These are phyloP conservation scores for Polygonum maritimum DNA, from an alignment of 148 eudicot genomes.

Conservation along the genomic window DNA sequence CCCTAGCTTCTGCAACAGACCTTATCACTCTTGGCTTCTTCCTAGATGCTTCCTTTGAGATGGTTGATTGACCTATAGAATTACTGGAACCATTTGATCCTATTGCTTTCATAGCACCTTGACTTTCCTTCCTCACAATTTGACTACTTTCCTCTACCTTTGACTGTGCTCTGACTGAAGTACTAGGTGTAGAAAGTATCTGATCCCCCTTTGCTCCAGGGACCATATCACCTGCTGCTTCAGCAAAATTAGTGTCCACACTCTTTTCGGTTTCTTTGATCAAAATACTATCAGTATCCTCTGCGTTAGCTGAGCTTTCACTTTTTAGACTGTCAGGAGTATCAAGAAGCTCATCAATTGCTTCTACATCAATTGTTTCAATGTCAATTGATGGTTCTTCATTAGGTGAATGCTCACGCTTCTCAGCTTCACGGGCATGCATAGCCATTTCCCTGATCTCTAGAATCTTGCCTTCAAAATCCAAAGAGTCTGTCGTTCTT, in stretches of 20 bases:
- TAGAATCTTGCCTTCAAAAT: slow-evolving; percentile 28
- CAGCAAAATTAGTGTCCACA: not conserved
- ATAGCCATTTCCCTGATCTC: slow-evolving; percentile 58
- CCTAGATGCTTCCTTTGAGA: slow-evolving; percentile 21
- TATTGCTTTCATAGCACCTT: slow-evolving; percentile 1
- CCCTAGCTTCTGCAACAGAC: slow-evolving; percentile 79
- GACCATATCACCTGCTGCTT: slow-evolving; percentile 7
- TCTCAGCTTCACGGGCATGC: slow-evolving; percentile 60
- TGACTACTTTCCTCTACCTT: slow-evolving; percentile 1
- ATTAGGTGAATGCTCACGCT: slow-evolving; percentile 17
- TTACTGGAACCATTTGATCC: slow-evolving; percentile 13
- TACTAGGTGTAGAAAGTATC: not conserved
- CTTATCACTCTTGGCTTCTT: slow-evolving; percentile 52
- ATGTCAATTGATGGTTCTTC: slow-evolving; percentile 13
- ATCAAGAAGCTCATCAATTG: slow-evolving; percentile 2
- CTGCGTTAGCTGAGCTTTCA: slow-evolving; percentile 9
- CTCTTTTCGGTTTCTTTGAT: slow-evolving; percentile 7
- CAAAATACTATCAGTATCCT: slow-evolving; percentile 16
- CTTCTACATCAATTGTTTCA: slow-evolving; percentile 14
- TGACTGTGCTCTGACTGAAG: not conserved
- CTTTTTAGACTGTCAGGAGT: slow-evolving; percentile 2
- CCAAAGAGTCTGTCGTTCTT: slow-evolving; percentile 7
- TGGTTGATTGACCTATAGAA: slow-evolving; percentile 15
- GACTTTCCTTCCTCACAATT: slow-evolving; percentile 2
- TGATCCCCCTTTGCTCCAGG: slow-evolving; percentile 16